Evolutionary conservation across 768 basidiomycete genomes (phyloP).

Genomic region (Xerocomus spinulosus): DNA sequence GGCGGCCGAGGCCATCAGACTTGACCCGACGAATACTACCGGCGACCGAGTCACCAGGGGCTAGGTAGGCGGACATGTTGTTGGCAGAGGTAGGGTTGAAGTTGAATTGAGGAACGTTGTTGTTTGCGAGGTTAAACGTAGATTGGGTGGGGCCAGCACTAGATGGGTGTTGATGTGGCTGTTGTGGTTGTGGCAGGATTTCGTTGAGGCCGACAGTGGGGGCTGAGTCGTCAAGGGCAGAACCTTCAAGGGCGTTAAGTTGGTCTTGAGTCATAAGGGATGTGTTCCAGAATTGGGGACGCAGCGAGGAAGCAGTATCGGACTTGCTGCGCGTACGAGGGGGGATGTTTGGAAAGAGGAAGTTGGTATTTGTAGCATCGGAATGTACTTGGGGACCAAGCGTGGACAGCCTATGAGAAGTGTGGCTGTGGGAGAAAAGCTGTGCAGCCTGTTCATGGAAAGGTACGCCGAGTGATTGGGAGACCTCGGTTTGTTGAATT

Average conservation of each 20-base stretch:
- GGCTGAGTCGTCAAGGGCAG: slow-evolving; percentile 37
- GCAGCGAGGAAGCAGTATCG: slow-evolving; percentile 46
- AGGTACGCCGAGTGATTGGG: slow-evolving; percentile 29
- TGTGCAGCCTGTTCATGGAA: slow-evolving; percentile 29
- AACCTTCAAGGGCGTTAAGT: slow-evolving; percentile 31
- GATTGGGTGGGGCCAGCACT: slow-evolving; percentile 22
- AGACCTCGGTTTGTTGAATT: slow-evolving; percentile 33
- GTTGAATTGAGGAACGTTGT: slow-evolving; percentile 30
- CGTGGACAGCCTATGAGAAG: slow-evolving; percentile 35
- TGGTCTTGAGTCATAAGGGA: slow-evolving; percentile 36
- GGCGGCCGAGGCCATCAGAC: slow-evolving; percentile 39
- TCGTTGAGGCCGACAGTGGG: slow-evolving; percentile 29
- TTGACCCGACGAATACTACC: slow-evolving; percentile 45
- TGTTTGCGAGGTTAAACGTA: slow-evolving; percentile 26
- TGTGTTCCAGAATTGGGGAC: slow-evolving; percentile 51
- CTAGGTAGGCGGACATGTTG: slow-evolving; percentile 39
- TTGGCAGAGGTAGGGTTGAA: slow-evolving; percentile 32
- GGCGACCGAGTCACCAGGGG: slow-evolving; percentile 26
- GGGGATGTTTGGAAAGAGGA: slow-evolving; percentile 36
- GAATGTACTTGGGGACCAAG: slow-evolving; percentile 29
- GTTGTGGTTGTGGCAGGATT: slow-evolving; percentile 27
- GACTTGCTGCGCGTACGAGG: slow-evolving; percentile 55
- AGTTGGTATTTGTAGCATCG: slow-evolving; percentile 36
- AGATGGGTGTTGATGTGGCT: slow-evolving; percentile 15
- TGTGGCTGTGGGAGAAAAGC: slow-evolving; percentile 33